Conservation (phyloP, 2,329 filamentous ascomycete genomes). For the Purpureocillium lavendulum region DNA sequence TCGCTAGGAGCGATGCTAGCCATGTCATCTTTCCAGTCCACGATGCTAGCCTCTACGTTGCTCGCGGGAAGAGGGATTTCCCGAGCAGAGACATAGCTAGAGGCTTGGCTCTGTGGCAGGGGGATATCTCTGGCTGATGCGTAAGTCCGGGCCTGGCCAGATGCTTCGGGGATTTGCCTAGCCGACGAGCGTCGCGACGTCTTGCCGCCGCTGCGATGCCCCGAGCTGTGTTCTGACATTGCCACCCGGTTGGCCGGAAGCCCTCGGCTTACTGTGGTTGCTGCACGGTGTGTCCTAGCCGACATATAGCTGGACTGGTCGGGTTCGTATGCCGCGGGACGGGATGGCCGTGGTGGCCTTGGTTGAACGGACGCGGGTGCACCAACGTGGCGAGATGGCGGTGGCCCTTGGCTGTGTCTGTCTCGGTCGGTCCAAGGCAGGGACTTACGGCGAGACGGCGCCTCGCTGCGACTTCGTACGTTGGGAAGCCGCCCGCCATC, state of each 20-base stretch:
- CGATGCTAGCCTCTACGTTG: slow-evolving; percentile 29
- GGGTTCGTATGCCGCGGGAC: not conserved
- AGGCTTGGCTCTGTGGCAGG: slow-evolving; percentile 2
- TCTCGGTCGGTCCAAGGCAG: not conserved
- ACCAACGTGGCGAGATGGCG: not conserved
- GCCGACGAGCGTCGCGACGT: too few relatives aligned
- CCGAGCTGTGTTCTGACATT: not conserved
- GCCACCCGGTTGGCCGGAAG: not conserved
- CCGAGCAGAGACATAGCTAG: slow-evolving; percentile 20
- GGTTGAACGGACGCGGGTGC: too few relatives aligned
- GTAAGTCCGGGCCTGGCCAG: not conserved
- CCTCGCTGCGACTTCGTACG: slow-evolving; percentile 1
- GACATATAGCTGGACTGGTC: slow-evolving; percentile 1
- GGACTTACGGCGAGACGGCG: not conserved
- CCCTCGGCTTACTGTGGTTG: not conserved
- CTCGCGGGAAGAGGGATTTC: slow-evolving; percentile 32
- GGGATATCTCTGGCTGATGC: slow-evolving; percentile 1
- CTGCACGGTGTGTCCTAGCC: not conserved
- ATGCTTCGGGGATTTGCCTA: too few relatives aligned
- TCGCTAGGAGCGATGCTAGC: slow-evolving; percentile 51
- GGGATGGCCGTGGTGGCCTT: too few relatives aligned
- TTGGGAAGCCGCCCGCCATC: too few relatives aligned
- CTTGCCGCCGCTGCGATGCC: slow-evolving; percentile 5
- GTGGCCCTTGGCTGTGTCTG: not conserved
- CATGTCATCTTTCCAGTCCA: slow-evolving; percentile 37